These are phyloP conservation scores for Phytophthora colocasiae DNA, from an alignment of 352 stramenopile species.

Conservation along the genomic window DNA sequence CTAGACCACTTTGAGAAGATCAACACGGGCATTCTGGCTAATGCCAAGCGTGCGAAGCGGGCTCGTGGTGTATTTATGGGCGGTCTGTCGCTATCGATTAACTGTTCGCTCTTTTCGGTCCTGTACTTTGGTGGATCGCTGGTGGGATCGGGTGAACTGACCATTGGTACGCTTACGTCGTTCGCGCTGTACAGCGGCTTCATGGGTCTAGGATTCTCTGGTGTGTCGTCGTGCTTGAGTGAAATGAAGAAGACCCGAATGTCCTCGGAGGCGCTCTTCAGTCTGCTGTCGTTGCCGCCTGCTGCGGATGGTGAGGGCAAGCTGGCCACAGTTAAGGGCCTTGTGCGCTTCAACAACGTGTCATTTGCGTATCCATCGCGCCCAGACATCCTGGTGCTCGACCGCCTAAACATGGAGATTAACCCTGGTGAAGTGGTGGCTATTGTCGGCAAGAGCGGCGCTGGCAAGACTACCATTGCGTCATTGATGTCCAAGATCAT, in stretches of 20 bases:
- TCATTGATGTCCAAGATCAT: slow-evolving; percentile 86
- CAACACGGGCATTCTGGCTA: slow-evolving; percentile 71
- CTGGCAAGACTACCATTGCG: slow-evolving; percentile 86
- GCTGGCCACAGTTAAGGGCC: slow-evolving; percentile 59
- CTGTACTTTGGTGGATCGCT: slow-evolving; percentile 92
- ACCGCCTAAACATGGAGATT: slow-evolving; percentile 72
- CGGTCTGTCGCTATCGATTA: slow-evolving; percentile 86
- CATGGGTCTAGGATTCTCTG: slow-evolving; percentile 91
- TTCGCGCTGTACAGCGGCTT: slow-evolving; percentile 93
- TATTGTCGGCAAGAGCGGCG: slow-evolving; percentile 87
- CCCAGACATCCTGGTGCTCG: slow-evolving; percentile 72
- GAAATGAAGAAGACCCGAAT: slow-evolving; percentile 81
- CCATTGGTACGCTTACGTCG: slow-evolving; percentile 90
- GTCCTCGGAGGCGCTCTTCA: slow-evolving; percentile 77
- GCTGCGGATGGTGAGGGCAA: slow-evolving; percentile 48
- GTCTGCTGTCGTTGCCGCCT: slow-evolving; percentile 62
- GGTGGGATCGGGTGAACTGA: slow-evolving; percentile 86
- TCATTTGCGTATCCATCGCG: slow-evolving; percentile 86
- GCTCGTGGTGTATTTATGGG: slow-evolving; percentile 93
- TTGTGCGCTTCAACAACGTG: slow-evolving; percentile 83
- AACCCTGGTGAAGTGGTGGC: slow-evolving; percentile 83
- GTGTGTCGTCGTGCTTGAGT: slow-evolving; percentile 83
- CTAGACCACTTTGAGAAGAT: slow-evolving; percentile 69
- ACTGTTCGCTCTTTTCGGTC: slow-evolving; percentile 91
- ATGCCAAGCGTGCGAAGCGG: slow-evolving; percentile 73